Conservation (phyloP, 257 asterid genomes). For the Przewalskia tangutica region DNA sequence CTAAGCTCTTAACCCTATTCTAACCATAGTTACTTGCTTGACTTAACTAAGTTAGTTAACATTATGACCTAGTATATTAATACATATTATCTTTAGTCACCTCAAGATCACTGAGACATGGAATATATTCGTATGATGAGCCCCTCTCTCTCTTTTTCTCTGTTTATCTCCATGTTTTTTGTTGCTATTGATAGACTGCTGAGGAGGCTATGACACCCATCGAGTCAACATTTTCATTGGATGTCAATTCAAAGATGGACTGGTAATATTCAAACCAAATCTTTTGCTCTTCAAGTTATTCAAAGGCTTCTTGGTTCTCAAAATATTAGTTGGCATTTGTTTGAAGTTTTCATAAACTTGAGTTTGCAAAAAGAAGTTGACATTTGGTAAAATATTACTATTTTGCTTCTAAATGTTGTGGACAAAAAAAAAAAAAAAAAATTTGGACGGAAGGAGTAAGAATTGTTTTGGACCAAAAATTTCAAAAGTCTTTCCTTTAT, state of each 20-base stretch:
- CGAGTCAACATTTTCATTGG: constrained; percentile 91
- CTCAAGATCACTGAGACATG: neutral
- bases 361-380: neutral
- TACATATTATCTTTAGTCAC: neutral
- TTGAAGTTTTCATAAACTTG: neutral
- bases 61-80: neutral
- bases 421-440: too few relatives aligned
- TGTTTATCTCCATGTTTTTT: constrained; percentile 4
- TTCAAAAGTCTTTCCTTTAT: too few relatives aligned
- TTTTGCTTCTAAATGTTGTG: neutral
- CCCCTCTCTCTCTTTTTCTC: neutral
- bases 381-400: neutral
- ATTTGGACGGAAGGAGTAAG: too few relatives aligned
- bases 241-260: constrained; percentile 85
- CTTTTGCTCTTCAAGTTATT: neutral
- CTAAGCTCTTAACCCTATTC: too few relatives aligned
- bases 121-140: neutral
- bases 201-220: constrained; percentile 99
- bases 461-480: too few relatives aligned
- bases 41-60: too few relatives aligned
- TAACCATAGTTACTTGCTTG: too few relatives aligned
- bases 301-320: neutral
- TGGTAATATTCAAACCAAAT: constrained; percentile 27
- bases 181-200: constrained; percentile 62
- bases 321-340: neutral